Evolutionary conservation across 495 filamentous ascomycete species (phyloP).

Genomic region (Podospora sp.): DNA sequence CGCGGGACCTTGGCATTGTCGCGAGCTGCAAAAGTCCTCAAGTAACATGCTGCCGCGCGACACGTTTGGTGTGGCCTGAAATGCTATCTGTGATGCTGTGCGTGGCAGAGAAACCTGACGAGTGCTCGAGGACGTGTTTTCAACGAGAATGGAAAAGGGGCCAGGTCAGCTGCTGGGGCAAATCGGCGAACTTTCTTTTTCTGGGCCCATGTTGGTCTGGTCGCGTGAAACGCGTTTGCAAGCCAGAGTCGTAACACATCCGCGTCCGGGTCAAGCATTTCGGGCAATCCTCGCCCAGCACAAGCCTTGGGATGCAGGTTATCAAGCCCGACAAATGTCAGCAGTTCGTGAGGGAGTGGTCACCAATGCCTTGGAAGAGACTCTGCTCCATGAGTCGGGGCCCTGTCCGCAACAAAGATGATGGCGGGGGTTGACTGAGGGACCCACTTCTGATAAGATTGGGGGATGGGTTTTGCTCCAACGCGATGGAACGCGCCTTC

Average conservation of each 20-base stretch:
- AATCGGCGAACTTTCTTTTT: neutral
- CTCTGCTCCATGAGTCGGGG: neutral
- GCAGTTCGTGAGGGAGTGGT: no score
- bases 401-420: no score
- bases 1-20: neutral
- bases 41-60: neutral
- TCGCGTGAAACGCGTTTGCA: neutral
- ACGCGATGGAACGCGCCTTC: slow-evolving; percentile 18
- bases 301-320: no score
- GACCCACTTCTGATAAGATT: slow-evolving; percentile 11
- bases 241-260: neutral
- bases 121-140: neutral
- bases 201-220: neutral
- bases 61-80: no score
- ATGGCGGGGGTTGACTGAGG: neutral
- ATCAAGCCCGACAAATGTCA: no score
- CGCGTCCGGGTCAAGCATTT: neutral
- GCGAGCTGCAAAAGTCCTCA: neutral
- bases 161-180: neutral
- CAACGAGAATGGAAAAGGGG: neutral
- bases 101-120: neutral
- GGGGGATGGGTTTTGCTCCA: slow-evolving; percentile 2
- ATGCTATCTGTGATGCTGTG: no score
- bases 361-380: neutral
- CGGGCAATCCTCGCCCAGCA: no score